Evolutionary conservation across 306 rosid genomes (phyloP).

Genomic region (Fagus sylvatica): DNA sequence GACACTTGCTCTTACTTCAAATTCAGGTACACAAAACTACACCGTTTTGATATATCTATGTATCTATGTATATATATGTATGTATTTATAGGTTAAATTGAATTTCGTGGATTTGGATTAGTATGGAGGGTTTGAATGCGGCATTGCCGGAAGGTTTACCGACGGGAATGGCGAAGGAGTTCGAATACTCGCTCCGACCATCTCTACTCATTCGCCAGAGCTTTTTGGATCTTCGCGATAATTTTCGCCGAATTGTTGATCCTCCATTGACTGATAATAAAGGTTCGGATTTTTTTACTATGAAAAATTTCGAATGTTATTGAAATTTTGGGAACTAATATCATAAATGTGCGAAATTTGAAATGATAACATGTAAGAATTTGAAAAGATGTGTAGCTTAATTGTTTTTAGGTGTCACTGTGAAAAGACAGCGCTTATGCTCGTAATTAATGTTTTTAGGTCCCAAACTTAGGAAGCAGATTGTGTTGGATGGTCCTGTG

Average conservation of each 20-base stretch:
- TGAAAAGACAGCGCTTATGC: constrained; percentile 5
- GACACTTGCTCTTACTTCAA: constrained; percentile 63
- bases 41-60: neutral
- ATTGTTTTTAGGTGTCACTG: neutral
- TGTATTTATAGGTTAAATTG: neutral
- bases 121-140: constrained; percentile 56
- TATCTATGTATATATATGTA: neutral
- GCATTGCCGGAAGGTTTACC: constrained; percentile 87
- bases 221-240: constrained; percentile 85
- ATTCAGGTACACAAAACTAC: constrained; percentile 45
- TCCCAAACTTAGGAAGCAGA: constrained; percentile 69
- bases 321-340: neutral
- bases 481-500: constrained; percentile 85
- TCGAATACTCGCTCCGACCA: constrained; percentile 68
- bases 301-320: neutral
- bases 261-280: constrained; percentile 57
- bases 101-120: constrained; percentile 17
- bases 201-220: constrained; percentile 77
- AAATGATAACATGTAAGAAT: too few relatives aligned
- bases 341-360: neutral
- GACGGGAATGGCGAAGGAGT: constrained; percentile 80
- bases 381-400: too few relatives aligned
- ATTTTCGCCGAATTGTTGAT: constrained; percentile 72
- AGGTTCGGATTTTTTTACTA: constrained; percentile 35
- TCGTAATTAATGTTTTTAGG: constrained; percentile 45